Base-by-base conservation (phyloP, 768 basidiomycete species). In the Russula olivacea region DNA sequence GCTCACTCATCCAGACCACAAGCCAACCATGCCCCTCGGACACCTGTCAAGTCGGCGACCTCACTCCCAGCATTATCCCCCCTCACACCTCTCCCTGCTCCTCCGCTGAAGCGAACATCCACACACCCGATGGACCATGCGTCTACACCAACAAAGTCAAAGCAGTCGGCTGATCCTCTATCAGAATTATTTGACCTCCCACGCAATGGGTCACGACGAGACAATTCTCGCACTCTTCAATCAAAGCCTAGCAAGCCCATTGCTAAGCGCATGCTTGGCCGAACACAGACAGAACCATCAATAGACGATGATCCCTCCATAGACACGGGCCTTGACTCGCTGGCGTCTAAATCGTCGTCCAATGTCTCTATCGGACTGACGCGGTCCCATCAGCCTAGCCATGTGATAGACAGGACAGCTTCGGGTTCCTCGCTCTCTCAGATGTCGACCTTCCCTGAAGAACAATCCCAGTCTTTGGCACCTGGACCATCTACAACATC, bases 201-300 rank as follows among this genome's bases (percentile, higher is more conserved):
- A 0, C 72, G 74, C 41, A 55, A 54, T 10, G 43, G 25, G 41
- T 15, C 55, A n/a, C 32, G 52, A 36, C n/a, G 55, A n/a, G 28
- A 55, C 58, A 21, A 51, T n/a, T 21, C 30, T 6, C 40, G 14
- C 28, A 30, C 59, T 10, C 36, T 65, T 41, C 68, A 65, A 32
- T 54, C 65, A 7, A 69, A 54, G 28, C 48, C 25, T 25, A 59
- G 64, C 21, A 73, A 75, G 49, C 53, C 67, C 17, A 71, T 89
- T 6, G 80, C 86, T 12, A 85, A 83, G 61, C 85, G 88, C 23
- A 91, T 91, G 88, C 81, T 90, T 1, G 79, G 80, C 10, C 80
- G 88, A 1, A 84, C 87, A 14, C 81, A 78, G 60, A 89, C 88
- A 0, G 87, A 87, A 30, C 76, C 84, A 1, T 81, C 80, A n/a